Conservation (phyloP, 2,329 filamentous ascomycete species). For the Penicillium sp. region DNA sequence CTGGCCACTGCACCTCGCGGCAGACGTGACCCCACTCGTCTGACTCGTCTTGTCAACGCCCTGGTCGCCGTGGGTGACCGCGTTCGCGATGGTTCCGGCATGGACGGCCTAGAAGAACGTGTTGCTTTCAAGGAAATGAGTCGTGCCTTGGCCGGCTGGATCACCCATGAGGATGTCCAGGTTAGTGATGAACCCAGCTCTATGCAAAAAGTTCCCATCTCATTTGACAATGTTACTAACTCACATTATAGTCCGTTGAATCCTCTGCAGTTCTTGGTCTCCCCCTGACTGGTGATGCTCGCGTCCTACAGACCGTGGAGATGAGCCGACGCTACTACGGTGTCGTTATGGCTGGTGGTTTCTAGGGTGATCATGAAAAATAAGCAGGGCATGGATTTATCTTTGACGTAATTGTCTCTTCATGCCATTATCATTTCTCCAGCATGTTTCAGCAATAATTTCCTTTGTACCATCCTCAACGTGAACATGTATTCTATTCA, state of each 20-base stretch:
- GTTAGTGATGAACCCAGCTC: slow-evolving; percentile 43
- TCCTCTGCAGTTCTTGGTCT: slow-evolving; percentile 42
- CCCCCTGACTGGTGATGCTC: slow-evolving; percentile 68
- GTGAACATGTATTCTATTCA: slow-evolving; percentile 8
- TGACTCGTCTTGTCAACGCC: slow-evolving; percentile 50
- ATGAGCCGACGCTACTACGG: slow-evolving; percentile 69
- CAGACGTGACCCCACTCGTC: slow-evolving; percentile 42
- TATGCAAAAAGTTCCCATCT: neutral
- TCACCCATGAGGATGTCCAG: slow-evolving; percentile 60
- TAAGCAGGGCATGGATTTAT: neutral
- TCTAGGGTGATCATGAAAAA: slow-evolving; percentile 22
- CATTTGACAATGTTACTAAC: slow-evolving; percentile 4
- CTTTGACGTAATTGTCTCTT: neutral
- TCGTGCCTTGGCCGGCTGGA: slow-evolving; percentile 66
- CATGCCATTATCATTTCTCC: neutral
- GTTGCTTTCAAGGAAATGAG: slow-evolving; percentile 84
- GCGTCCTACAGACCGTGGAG: slow-evolving; percentile 68
- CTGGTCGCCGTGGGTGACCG: slow-evolving; percentile 44
- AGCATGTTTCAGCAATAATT: slow-evolving; percentile 2
- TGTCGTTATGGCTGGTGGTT: slow-evolving; percentile 57
- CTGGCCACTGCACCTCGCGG: slow-evolving; percentile 45
- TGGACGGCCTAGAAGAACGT: slow-evolving; percentile 56
- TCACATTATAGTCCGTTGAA: slow-evolving; percentile 29
- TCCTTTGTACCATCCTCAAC: slow-evolving; percentile 1
- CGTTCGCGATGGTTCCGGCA: slow-evolving; percentile 53